These are phyloP conservation scores for Thyridium curvatum DNA, from an alignment of 2,329 filamentous ascomycete genomes.

Conservation along the genomic window DNA sequence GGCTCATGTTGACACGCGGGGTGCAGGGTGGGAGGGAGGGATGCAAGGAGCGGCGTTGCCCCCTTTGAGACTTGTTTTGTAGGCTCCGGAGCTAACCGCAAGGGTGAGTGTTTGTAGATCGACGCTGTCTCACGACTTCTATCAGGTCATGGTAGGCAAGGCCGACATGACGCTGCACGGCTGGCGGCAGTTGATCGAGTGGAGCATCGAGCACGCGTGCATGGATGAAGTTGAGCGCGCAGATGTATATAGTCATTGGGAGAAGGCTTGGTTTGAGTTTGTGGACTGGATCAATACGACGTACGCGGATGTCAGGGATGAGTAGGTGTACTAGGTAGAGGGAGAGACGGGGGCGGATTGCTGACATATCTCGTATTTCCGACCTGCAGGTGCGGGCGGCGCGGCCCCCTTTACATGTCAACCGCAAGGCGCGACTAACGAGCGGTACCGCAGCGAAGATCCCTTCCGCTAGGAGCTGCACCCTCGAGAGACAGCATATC, in stretches of 20 bases:
- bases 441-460: no score
- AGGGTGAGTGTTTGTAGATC: no score
- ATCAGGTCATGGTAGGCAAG: slow-evolving; percentile 67
- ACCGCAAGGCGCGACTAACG: no score
- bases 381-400: no score
- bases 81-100: no score
- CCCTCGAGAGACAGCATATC: no score
- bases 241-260: slow-evolving; percentile 37
- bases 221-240: slow-evolving; percentile 40
- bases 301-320: slow-evolving; percentile 19
- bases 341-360: no score
- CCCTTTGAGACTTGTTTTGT: not conserved
- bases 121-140: slow-evolving; percentile 69
- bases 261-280: slow-evolving; percentile 51
- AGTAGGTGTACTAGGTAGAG: not conserved
- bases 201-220: slow-evolving; percentile 58
- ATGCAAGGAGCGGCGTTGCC: no score
- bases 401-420: no score
- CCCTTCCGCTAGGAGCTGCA: no score
- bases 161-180: slow-evolving; percentile 61
- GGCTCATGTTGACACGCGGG: not conserved
- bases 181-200: slow-evolving; percentile 61
- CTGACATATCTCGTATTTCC: no score
- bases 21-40: no score
- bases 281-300: slow-evolving; percentile 42